These are phyloP conservation scores for Amanita rubescens DNA, from an alignment of 768 basidiomycete genomes.

Conservation along the genomic window DNA sequence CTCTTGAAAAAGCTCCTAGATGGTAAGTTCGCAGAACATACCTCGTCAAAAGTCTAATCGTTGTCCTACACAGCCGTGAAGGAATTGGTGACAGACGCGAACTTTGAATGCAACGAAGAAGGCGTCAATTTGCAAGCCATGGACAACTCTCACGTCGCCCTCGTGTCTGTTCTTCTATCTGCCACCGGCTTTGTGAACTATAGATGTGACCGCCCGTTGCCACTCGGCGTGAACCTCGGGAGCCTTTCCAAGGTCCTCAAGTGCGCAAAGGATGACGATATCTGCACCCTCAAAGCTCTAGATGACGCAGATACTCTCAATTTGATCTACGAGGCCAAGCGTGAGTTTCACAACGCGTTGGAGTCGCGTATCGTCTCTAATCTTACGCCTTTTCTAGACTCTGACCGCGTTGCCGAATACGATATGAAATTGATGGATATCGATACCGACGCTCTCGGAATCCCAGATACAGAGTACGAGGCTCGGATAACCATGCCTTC, in stretches of 20 bases:
- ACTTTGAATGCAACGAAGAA: constrained; percentile 95
- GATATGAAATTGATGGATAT: constrained; percentile 99
- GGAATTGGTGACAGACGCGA: constrained; percentile 95
- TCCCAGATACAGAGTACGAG: constrained; percentile 97
- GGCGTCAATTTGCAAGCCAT: constrained; percentile 95
- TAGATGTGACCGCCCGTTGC: constrained; percentile 94
- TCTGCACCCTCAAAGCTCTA: constrained; percentile 81
- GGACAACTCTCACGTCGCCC: constrained; percentile 99
- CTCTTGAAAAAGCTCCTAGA: constrained; percentile 91
- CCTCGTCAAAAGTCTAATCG: too few relatives aligned
- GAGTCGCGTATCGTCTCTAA: background rate
- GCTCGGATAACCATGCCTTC: constrained; percentile 85
- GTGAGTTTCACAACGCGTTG: constrained; percentile 37
- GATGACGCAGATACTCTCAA: constrained; percentile 89
- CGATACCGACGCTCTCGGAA: constrained; percentile 88
- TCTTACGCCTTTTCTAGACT: constrained; percentile 38
- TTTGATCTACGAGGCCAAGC: constrained; percentile 83
- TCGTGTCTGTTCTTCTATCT: constrained; percentile 81
- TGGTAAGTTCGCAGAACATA: constrained; percentile 47
- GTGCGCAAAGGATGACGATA: constrained; percentile 95
- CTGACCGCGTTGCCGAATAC: constrained; percentile 93
- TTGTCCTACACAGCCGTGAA: constrained; percentile 85
- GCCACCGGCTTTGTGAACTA: constrained; percentile 77
- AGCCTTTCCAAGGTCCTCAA: constrained; percentile 93
- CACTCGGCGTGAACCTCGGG: constrained; percentile 78